These are phyloP conservation scores for Colletotrichum costaricense DNA, from an alignment of 2,329 filamentous ascomycete genomes.

Conservation along the genomic window DNA sequence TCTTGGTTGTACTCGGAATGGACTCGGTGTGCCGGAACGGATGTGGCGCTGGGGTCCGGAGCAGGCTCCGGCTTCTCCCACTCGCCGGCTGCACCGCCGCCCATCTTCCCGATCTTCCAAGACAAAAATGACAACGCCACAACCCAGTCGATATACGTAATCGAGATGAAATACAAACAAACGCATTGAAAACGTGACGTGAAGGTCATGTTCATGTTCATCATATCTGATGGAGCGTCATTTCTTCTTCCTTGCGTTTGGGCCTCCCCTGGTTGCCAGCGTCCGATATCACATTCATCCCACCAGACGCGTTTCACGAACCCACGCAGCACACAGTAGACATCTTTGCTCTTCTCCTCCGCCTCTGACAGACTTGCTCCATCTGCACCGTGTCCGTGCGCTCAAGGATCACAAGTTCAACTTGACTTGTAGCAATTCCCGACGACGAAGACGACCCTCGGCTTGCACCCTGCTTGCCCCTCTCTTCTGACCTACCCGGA, in stretches of 20 bases:
- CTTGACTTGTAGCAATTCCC: background rate
- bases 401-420: background rate
- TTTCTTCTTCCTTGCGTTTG: constrained; percentile 2
- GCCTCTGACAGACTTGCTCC: background rate
- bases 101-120: background rate
- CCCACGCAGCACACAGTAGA: background rate
- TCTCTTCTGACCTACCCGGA: background rate
- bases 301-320: constrained; percentile 17
- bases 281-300: constrained; percentile 11
- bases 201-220: constrained; percentile 6
- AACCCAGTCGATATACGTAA: background rate
- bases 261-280: constrained; percentile 1
- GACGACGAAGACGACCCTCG: background rate
- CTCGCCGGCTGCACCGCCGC: background rate
- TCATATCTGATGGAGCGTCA: constrained; percentile 13
- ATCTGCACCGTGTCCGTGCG: background rate
- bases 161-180: background rate
- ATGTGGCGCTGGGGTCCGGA: background rate
- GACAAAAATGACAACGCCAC: background rate
- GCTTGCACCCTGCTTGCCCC: background rate
- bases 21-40: background rate
- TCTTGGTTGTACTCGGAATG: background rate
- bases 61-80: background rate
- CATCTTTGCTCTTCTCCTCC: background rate
- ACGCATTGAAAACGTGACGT: background rate